Evolutionary conservation across 495 filamentous ascomycete species (phyloP).

Genomic region (Neurospora sp.): DNA sequence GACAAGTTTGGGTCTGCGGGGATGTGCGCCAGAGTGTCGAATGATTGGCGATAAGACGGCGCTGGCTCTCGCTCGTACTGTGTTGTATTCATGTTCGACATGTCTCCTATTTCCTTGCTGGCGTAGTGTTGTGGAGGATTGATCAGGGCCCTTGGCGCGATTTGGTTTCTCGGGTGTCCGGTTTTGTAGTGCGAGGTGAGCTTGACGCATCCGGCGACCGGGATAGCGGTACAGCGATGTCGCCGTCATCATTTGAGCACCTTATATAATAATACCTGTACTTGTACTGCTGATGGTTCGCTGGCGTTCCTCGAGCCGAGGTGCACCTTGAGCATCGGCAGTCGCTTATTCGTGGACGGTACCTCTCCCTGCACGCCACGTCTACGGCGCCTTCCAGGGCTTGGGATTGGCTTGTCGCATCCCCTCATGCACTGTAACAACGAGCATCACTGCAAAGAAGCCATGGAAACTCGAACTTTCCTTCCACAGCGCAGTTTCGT

Average conservation of each 20-base stretch:
- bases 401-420: neutral
- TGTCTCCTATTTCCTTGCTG: neutral
- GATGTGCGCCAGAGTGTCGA: neutral
- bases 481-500: neutral
- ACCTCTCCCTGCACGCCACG: neutral
- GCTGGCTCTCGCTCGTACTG: neutral
- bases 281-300: neutral
- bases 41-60: neutral
- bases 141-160: neutral
- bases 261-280: neutral
- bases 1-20: neutral
- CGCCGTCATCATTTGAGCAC: neutral
- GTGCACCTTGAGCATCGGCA: neutral
- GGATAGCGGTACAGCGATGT: neutral
- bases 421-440: neutral
- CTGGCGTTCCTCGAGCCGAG: neutral
- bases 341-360: neutral
- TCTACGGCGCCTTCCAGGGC: neutral
- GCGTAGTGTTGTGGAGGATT: neutral
- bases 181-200: neutral
- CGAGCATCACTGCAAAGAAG: neutral
- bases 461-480: neutral
- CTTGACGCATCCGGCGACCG: neutral
- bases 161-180: neutral
- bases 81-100: neutral